Conservation (phyloP, 2,329 filamentous ascomycete species). For the Apiospora hydei region DNA sequence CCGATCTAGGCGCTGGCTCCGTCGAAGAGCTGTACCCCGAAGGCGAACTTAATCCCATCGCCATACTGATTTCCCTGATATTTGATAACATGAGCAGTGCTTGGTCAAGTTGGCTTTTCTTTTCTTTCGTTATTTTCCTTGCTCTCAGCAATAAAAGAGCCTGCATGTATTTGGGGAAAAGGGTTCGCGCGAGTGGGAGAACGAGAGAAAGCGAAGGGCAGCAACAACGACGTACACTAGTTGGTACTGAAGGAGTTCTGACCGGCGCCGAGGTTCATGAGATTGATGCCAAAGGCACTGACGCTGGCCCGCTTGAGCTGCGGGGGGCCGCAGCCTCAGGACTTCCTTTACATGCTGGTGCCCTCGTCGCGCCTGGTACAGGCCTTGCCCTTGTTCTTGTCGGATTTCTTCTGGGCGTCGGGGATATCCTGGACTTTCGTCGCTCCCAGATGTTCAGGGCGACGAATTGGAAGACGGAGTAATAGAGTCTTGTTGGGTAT, state of each 20-base stretch:
- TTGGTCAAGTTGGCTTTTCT: background rate
- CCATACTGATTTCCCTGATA: background rate
- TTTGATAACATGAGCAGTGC: background rate
- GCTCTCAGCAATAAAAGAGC: too few species aligned
- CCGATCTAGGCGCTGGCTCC: background rate
- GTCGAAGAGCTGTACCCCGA: background rate
- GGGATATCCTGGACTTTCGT: background rate
- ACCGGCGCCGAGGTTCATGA: background rate
- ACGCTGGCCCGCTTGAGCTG: background rate
- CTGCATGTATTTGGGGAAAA: too few species aligned
- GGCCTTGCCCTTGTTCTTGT: background rate
- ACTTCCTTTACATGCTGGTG: background rate
- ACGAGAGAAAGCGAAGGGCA: background rate
- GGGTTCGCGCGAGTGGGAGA: too few species aligned
- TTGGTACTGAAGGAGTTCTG: background rate
- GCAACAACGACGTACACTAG: background rate
- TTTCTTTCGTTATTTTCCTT: too few species aligned
- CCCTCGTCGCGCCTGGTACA: background rate
- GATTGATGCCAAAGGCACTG: background rate
- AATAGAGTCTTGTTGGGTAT: background rate
- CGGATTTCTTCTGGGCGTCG: background rate
- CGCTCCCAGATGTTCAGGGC: background rate
- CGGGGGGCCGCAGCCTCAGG: background rate
- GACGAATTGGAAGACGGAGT: background rate
- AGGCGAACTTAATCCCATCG: background rate